Percentiles rank a stretch among this genome's conserved stretches.
These are phyloP conservation scores for Drechslerella stenobrocha DNA, from an alignment of 2,329 filamentous ascomycete species.

Conservation along the genomic window DNA sequence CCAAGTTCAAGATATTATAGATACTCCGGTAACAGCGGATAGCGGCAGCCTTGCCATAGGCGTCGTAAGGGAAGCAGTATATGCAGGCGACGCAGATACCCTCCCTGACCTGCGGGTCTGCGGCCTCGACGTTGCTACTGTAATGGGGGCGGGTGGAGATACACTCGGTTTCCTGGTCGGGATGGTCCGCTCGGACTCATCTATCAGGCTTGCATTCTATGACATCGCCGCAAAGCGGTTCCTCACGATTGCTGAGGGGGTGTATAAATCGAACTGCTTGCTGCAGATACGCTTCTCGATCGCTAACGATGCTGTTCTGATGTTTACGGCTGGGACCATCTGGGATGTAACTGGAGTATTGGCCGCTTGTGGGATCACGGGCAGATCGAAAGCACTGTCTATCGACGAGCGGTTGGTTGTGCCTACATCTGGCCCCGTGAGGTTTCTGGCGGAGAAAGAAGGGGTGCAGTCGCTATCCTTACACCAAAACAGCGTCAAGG, in stretches of 20 bases:
- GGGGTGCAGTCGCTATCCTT: slow-evolving; percentile 55
- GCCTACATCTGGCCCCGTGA: background rate
- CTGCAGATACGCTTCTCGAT: slow-evolving; percentile 44
- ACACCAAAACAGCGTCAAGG: slow-evolving; percentile 82
- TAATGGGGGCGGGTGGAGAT: slow-evolving; percentile 51
- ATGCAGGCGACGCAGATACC: slow-evolving; percentile 59
- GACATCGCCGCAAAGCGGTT: slow-evolving; percentile 54
- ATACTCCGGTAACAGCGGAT: background rate
- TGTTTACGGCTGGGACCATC: slow-evolving; percentile 73
- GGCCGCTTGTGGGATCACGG: slow-evolving; percentile 47
- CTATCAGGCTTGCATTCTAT: slow-evolving; percentile 61
- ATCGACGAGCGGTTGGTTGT: background rate
- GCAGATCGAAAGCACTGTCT: background rate
- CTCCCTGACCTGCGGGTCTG: slow-evolving; percentile 74
- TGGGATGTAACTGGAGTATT: slow-evolving; percentile 60
- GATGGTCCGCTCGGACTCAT: slow-evolving; percentile 82
- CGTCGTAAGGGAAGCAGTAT: slow-evolving; percentile 63
- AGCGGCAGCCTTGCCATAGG: slow-evolving; percentile 58
- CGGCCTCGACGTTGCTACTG: slow-evolving; percentile 67
- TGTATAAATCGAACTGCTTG: slow-evolving; percentile 58
- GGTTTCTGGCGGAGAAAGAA: slow-evolving; percentile 12
- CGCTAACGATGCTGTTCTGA: slow-evolving; percentile 53
- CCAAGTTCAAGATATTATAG: slow-evolving; percentile 56
- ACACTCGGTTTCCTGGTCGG: slow-evolving; percentile 63
- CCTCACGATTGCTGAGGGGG: slow-evolving; percentile 55